Base-by-base conservation (phyloP, 2,329 filamentous ascomycete species). In the Hypoxylon sp. region DNA sequence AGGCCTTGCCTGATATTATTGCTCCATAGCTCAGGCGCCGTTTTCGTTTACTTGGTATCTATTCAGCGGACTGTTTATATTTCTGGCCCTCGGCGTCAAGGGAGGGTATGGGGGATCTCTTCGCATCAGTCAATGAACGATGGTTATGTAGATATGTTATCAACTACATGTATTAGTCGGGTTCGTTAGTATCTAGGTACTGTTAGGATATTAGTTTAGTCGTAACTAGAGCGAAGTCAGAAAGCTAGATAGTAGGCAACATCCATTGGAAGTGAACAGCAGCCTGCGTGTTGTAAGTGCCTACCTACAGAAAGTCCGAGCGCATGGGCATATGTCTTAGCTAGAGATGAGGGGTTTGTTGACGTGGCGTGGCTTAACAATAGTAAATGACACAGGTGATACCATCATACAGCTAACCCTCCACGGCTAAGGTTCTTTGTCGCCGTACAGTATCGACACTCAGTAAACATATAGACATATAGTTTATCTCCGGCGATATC, bases 1-100 rank as follows among this genome's bases (percentile, higher is more conserved):
- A 32, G 17, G 51, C 21, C 52, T 13, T n/a, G 17, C 43, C 41
- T 55, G 45, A 36, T 52, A 34, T 63, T 32, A 45, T 64, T 45
- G 25, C 41, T 63, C 56, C 55, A 60, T 65, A 68, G 49, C 41
- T 48, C 23, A 11, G 53, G 63, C 65, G 65, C 30, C 30, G 10
- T 48, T 48, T 38, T 60, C 4, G 34, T 30, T 25, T 45, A 17
- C 23, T 59, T 28, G 36, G 23, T 32, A 11, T 58, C 43, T 49
- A 21, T 19, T 41, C 13, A 32, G 23, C 11, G 56, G 43, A 51
- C 50, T 62, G 51, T 14, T 46, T 58, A 52, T 57, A 65, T 32
- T 53, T 49, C 60, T 32, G 32, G 19, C 32, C 53, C 60, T 36
- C 43, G 52, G 65, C 65, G 61, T 65, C 57, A 34, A 13, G 48